A percentile compares a stretch with the other conserved stretches of the same genome.
Evolutionary conservation across 768 basidiomycete genomes (phyloP).

Genomic region (Epithele typhae): DNA sequence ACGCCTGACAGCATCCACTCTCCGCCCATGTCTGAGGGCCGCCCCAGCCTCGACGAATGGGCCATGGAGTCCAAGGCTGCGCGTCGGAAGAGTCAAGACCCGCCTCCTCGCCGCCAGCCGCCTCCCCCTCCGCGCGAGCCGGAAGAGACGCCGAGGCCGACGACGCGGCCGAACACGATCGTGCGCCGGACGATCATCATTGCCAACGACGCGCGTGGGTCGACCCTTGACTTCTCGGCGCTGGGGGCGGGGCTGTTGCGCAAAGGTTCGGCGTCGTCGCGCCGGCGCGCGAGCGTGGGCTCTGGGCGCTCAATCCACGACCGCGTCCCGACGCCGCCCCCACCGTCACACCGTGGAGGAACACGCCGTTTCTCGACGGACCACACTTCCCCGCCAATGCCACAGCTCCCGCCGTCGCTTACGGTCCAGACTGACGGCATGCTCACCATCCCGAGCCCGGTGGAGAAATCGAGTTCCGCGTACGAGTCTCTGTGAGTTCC

Average conservation of each 20-base stretch:
- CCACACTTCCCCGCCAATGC: slow-evolving; percentile 58
- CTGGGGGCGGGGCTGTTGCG: too few species aligned
- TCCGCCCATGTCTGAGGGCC: slow-evolving; percentile 21
- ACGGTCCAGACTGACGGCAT: slow-evolving; percentile 33
- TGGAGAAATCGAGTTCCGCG: slow-evolving; percentile 65
- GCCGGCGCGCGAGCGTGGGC: slow-evolving; percentile 61
- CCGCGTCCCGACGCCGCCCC: slow-evolving; percentile 85
- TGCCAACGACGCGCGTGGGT: slow-evolving; percentile 60
- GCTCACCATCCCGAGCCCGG: slow-evolving; percentile 35
- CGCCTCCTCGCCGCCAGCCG: too few species aligned
- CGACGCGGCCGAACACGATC: slow-evolving; percentile 36
- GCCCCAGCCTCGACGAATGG: slow-evolving; percentile 23
- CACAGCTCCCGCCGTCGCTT: slow-evolving; percentile 53
- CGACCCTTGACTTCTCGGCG: slow-evolving; percentile 52
- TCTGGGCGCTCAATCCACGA: slow-evolving; percentile 78
- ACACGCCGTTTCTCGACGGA: slow-evolving; percentile 63
- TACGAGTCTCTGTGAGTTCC: slow-evolving; percentile 75
- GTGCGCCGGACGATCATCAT: slow-evolving; percentile 79
- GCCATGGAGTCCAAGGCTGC: slow-evolving; percentile 9
- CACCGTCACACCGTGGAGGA: slow-evolving; percentile 58
- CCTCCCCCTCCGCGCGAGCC: slow-evolving; percentile 10
- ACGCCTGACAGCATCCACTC: slow-evolving; percentile 15
- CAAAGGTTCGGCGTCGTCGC: slow-evolving; percentile 45
- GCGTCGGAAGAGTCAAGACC: slow-evolving; percentile 7
- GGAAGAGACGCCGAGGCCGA: slow-evolving; percentile 6